Conservation (phyloP, 2,329 filamentous ascomycete species). For the Colletotrichum brevisporum region DNA sequence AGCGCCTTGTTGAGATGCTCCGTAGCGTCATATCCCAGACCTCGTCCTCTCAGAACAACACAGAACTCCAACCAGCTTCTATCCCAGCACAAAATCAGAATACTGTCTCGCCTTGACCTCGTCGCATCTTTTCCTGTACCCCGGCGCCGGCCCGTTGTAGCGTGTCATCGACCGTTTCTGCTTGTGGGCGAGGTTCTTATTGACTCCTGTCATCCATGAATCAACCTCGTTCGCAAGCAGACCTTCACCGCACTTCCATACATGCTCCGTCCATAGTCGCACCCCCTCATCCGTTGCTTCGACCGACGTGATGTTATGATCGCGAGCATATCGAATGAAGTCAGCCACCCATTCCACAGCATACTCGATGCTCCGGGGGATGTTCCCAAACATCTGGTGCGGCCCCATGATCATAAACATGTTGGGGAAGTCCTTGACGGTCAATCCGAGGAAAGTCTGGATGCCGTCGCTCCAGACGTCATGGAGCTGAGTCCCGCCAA, state of each 20-base stretch:
- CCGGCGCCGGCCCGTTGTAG: constrained; percentile 61
- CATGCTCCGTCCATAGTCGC: constrained; percentile 62
- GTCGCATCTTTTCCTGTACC: constrained; percentile 56
- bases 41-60: too few relatives aligned
- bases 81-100: constrained; percentile 40
- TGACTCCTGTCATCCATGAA: constrained; percentile 70
- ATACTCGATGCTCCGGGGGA: constrained; percentile 57
- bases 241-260: constrained; percentile 60
- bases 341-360: constrained; percentile 55
- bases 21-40: too few relatives aligned
- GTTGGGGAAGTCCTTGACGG: constrained; percentile 60
- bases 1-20: too few relatives aligned
- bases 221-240: constrained; percentile 63
- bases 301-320: constrained; percentile 51
- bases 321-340: constrained; percentile 50
- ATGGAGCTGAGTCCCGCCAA: constrained; percentile 39
- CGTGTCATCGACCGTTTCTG: constrained; percentile 60
- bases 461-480: constrained; percentile 51
- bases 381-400: constrained; percentile 60
- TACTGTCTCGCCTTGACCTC: constrained; percentile 49
- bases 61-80: background rate
- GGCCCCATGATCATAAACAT: constrained; percentile 62
- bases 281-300: constrained; percentile 57
- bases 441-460: constrained; percentile 58
- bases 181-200: constrained; percentile 63